Base-by-base conservation (phyloP, 768 basidiomycete genomes). In the Obba rivulosa region DNA sequence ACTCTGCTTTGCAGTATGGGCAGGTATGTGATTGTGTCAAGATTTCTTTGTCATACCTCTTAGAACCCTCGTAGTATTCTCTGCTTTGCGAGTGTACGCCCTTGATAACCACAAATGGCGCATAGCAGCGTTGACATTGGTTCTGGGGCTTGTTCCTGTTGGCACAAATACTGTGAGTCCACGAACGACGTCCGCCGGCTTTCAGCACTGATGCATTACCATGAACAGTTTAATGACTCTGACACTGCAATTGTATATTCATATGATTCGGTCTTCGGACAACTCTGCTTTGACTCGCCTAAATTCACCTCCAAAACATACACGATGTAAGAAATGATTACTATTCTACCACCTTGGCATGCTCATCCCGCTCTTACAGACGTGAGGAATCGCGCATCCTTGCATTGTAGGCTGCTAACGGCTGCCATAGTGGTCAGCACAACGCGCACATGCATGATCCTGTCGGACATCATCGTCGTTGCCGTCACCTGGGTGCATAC, bases 11-110 rank as follows among this genome's bases (percentile, higher is more conserved):
- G 22, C 20, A 8, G 8, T 28, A 14, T 43, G 42, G 42, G 42
- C 42, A 24, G 42, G 42, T 43, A 25, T 7, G 25, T 17, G 14
- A 10, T 8, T 31, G 8, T 3, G 10, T 17, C 17, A 28, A 10
- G 8, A 7, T 17, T 4, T 4, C 7, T 8, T 16, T 20, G n/a
- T 17, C 23, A 31, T 10, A 7, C 42, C 8, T 4, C 22, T 28
- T 13, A 9, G 4, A 4, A n/a, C n/a, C n/a, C n/a, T 13, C 10
- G 21, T 14, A 43, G 42, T 28, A 14, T 43, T 43, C 17, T 43
- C 42, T 25, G 42, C 42, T 23, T 31, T 43, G 23, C 42, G 42
- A 10, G 42, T 43, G 25, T 43, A 43, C 25, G 42, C 42, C 11
- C 21, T 43, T 3, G 14, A 18, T 31, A 1, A 14, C 25, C 42